Evolutionary conservation across 352 stramenopile genomes (phyloP), one percentile per base, ranked within the genome.

Genomic region (Globisporangium cylindrosporum): DNA sequence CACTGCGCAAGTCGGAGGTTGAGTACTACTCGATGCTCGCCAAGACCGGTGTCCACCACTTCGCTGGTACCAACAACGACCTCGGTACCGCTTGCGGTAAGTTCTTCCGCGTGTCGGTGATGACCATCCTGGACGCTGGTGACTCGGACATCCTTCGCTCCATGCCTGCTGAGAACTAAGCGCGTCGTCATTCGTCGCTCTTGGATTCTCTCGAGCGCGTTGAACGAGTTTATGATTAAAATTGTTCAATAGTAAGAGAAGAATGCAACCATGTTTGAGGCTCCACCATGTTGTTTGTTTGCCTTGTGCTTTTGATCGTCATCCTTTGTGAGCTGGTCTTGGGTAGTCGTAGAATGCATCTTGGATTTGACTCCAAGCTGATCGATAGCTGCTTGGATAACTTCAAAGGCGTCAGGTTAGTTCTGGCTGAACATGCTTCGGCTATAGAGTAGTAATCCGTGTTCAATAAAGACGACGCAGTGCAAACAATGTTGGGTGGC

Each of bases 1-100:
- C 97, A 51, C 87, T 99, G 62, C 90, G 97, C 78, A 99, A 99
- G 92, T 99, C 96, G 46, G 97, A 99, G 83, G 88, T 99, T 76
- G 98, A 99, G 86, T 99, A 99, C 93, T 98, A 99, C 86, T 98
- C 97, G 71, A 99, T 99, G 97, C 92, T 99, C 67, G 96, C 95
- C 77, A 99, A 99, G 93, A 98, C 89, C 62, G 86, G 86, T 53
- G 97, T 99, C 68, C 97, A 99, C 88, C 98, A 99, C 89, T 99
- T 99, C 81, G 81, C 89, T 61, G 98, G 98, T 67, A 97, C 92
- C 78, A 99, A 99, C 93, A 98, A 96, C 67, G 97, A 99, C 79
- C 93, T 99, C 62, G 98, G 98, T 74, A 99, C 97, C 76, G 98
- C 98, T 61, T 99, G 97, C 75, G 98, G 98, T 78, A 99, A 99